Conservation (phyloP, 495 filamentous ascomycete species). For the Apiosordaria backusii region DNA sequence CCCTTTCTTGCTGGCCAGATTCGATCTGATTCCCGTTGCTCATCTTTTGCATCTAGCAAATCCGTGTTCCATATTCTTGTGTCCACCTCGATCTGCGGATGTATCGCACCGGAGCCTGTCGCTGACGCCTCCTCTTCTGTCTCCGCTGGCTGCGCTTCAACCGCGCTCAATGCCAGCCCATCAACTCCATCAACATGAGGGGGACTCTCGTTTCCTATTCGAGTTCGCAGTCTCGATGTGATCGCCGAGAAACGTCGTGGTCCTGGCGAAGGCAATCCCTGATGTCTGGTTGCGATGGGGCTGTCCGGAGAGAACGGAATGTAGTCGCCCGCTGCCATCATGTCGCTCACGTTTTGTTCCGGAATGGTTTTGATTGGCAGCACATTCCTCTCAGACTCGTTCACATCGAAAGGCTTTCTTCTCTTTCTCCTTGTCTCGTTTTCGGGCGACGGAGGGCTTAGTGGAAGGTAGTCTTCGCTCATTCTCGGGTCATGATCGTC, state of each 20-base stretch:
- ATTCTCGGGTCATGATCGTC: not conserved
- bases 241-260: not conserved
- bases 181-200: not conserved
- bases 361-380: too few species aligned
- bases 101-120: not conserved
- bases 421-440: too few species aligned
- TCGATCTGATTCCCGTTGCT: not conserved
- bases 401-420: not conserved
- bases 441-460: not conserved
- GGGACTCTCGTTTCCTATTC: not conserved
- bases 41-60: not conserved
- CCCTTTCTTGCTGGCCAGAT: constrained; percentile 3
- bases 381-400: not conserved
- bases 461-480: not conserved
- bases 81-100: not conserved
- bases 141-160: too few species aligned
- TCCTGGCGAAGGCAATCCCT: not conserved
- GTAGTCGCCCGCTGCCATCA: not conserved
- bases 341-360: not conserved
- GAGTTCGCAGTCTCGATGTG: not conserved
- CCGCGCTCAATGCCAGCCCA: not conserved
- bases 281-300: not conserved
- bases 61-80: not conserved
- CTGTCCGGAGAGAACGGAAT: not conserved
- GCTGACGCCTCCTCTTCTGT: too few species aligned